Conservation (phyloP, 441 rosid species). For the Hypseocharis bilobata region DNA sequence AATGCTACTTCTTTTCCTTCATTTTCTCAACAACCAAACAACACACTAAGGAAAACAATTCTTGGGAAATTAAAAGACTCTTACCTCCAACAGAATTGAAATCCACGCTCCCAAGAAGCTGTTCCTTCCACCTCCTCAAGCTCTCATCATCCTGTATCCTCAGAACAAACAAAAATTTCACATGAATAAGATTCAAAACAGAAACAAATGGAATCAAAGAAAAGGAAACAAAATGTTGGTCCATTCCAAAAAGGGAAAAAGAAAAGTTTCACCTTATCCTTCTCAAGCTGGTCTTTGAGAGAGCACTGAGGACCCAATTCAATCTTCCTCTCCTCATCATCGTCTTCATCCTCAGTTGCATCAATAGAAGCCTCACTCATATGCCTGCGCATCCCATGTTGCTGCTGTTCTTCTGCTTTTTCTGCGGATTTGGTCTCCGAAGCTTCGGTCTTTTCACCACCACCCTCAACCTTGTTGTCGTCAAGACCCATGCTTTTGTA, state of each 20-base stretch:
- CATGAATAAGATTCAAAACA: constrained; percentile 4
- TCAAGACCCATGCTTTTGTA: constrained; percentile 42
- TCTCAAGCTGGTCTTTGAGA: constrained; percentile 46
- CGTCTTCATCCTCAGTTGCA: constrained; percentile 39
- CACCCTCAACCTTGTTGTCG: constrained; percentile 20
- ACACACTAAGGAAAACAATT: neutral
- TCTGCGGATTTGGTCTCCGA: constrained; percentile 18
- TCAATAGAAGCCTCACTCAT: constrained; percentile 33
- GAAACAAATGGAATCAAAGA: neutral
- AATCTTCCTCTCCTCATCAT: constrained; percentile 34
- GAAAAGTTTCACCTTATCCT: constrained; percentile 39
- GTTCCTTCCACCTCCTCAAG: constrained; percentile 55
- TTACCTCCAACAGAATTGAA: constrained; percentile 42
- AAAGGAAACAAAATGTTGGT: neutral
- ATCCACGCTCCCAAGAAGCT: constrained; percentile 46
- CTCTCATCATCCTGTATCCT: constrained; percentile 46
- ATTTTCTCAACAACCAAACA: constrained; percentile 3
- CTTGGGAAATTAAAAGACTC: neutral
- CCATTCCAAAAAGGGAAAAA: neutral
- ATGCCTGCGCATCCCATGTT: constrained; percentile 22
- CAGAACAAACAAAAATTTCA: constrained; percentile 12
- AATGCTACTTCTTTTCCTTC: neutral
- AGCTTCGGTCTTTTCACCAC: constrained; percentile 19
- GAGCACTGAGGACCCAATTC: constrained; percentile 41
- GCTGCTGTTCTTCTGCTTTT: constrained; percentile 21